phyloP scores from a whole-genome alignment of 2,329 filamentous ascomycete species.

The Zopfia rhizophila region DNA sequence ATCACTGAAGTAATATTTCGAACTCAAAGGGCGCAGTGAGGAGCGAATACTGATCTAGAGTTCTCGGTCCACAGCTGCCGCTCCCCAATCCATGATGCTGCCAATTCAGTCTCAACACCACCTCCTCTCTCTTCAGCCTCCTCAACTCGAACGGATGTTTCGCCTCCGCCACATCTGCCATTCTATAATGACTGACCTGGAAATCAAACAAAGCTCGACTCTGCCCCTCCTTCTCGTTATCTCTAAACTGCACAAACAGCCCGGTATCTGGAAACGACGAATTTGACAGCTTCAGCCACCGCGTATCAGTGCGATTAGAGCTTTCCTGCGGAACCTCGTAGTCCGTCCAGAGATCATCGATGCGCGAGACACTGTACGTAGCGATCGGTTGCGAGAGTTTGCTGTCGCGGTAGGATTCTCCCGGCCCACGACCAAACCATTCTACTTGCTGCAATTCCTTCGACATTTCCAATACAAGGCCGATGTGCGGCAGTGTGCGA shows the following conservation, averaged over 20 bases:
- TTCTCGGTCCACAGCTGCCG: constrained; percentile 69
- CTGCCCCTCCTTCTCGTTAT: constrained; percentile 12
- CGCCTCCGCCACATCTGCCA: constrained; percentile 65
- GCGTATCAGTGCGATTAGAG: constrained; percentile 70
- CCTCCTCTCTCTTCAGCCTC: constrained; percentile 63
- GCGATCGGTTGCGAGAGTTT: constrained; percentile 68
- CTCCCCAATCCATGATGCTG: constrained; percentile 71
- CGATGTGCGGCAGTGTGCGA: constrained; percentile 68
- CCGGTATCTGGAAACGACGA: constrained; percentile 21
- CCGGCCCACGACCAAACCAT: constrained; percentile 73
- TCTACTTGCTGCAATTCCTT: constrained; percentile 58
- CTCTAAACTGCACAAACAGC: constrained; percentile 42
- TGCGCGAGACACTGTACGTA: constrained; percentile 53
- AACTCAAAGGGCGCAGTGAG: constrained; percentile 52
- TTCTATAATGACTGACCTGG: constrained; percentile 65
- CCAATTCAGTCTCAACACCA: constrained; percentile 69
- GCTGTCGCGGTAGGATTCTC: constrained; percentile 74
- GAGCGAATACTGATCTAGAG: constrained; percentile 53
- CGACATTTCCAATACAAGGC: constrained; percentile 66
- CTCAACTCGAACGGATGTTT: constrained; percentile 72
- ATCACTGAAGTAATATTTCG: constrained; percentile 34
- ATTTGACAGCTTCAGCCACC: constrained; percentile 61
- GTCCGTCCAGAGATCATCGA: constrained; percentile 64
- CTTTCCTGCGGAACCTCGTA: constrained; percentile 77
- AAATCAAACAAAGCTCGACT: constrained; percentile 56